Evolutionary conservation across 345 rosid genomes (phyloP), one percentile per base, ranked within the genome.

Genomic region (Ceriops zippeliana): DNA sequence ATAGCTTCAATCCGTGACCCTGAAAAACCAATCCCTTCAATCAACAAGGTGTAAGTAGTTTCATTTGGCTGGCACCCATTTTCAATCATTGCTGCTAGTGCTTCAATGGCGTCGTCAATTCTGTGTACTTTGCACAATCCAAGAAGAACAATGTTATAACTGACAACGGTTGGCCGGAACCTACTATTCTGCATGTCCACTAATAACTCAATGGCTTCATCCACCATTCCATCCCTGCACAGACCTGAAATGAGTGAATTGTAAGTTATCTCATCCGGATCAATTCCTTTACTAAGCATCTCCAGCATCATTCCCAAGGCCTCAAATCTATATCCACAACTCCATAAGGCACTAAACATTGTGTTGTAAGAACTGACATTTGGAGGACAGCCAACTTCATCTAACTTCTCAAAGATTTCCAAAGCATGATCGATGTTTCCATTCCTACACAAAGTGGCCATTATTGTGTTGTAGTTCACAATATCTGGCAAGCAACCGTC

Each of bases 141-240:
- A 21, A 90, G 88, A 34, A 92, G 76, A 47, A 89, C 81, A 26
- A 86, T 92, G 70, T 92, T 92, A 69, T 89, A 92, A 9, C 83
- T 86, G 35, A 90, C 83, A 53, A 87, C 92, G 0, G 86, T 83
- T 1, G 97, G 89, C 66, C 27, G 78, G 67, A 84, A 78, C 76
- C 80, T 82, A 6, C 86, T 76, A 31, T 71, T 78, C n/a, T 82
- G 86, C 97, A 90, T 89, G 78, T 90, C 96, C 22, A 82, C 78
- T 58, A 90, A 78, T 69, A 92, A 35, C 66, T 76, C 88, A 3
- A 86, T 78, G 17, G 90, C 96, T 76, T 92, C 93, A 63, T 84
- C 83, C 28, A 86, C 93, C 93, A 89, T 80, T 31, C 96, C 97
- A 59, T 92, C 98, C 76, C 96, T 82, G 74, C 98, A 90, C 71